Percentiles rank a stretch among this genome's conserved stretches.
These are phyloP conservation scores for Trametes pubescens DNA, from an alignment of 1,284 basidiomycete genomes.

Conservation along the genomic window DNA sequence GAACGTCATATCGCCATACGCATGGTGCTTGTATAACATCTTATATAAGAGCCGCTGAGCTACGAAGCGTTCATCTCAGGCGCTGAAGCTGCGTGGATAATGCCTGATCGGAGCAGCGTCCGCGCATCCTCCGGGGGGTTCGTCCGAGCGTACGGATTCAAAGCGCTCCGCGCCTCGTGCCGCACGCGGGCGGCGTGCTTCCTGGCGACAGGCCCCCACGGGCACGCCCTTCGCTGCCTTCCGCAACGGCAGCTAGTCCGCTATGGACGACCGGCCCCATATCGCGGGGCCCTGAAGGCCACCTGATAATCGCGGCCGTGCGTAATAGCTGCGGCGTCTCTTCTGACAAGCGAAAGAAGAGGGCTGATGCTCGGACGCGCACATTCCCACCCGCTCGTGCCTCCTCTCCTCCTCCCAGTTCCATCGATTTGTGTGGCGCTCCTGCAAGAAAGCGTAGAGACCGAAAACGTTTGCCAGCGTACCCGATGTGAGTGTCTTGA, in stretches of 20 bases:
- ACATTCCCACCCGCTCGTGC: conserved; percentile 1
- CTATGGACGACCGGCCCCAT: background rate
- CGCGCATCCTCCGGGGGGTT: background rate
- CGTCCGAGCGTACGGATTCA: background rate
- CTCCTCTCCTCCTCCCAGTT: background rate
- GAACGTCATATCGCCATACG: conserved; percentile 2
- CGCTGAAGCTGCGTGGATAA: conserved; percentile 3
- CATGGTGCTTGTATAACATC: conserved; percentile 12
- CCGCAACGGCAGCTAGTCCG: conserved; percentile 1
- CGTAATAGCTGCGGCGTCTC: conserved; percentile 14
- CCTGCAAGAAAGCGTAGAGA: no score
- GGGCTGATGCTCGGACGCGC: background rate
- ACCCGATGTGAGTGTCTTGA: background rate
- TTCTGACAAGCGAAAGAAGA: conserved; percentile 9
- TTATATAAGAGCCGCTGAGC: conserved; percentile 1
- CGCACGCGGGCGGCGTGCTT: background rate
- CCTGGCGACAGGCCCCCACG: background rate
- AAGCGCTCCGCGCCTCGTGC: conserved; percentile 9
- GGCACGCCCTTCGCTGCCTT: conserved; percentile 7
- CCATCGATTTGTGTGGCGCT: background rate
- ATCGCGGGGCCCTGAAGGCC: conserved; percentile 4
- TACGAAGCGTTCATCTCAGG: background rate
- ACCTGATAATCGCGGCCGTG: conserved; percentile 11
- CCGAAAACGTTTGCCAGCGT: background rate
- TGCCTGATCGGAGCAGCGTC: background rate